Conservation (phyloP, 2,329 filamentous ascomycete species). For the Sclerotinia glacialis region DNA sequence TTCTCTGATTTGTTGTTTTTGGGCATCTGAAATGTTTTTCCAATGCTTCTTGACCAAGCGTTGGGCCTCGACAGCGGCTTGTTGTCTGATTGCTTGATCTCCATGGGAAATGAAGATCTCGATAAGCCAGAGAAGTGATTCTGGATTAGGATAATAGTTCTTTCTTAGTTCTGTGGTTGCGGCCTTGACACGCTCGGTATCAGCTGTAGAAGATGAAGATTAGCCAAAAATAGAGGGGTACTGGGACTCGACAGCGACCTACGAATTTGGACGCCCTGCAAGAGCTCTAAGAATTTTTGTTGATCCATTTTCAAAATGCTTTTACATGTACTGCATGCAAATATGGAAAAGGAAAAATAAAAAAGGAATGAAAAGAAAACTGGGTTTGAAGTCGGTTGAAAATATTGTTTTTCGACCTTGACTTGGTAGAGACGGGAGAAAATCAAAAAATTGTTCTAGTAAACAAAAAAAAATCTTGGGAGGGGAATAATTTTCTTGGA, state of each 20-base stretch:
- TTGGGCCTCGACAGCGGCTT: conserved; percentile 85
- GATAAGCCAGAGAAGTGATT: conserved; percentile 80
- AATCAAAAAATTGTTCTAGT: not conserved
- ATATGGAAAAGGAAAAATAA: conserved; percentile 1
- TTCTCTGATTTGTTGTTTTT: conserved; percentile 78
- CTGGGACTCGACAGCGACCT: conserved; percentile 44
- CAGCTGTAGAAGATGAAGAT: conserved; percentile 54
- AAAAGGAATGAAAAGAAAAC: conserved; percentile 3
- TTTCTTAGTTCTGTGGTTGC: conserved; percentile 89
- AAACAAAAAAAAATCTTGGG: not conserved
- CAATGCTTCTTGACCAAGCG: conserved; percentile 85
- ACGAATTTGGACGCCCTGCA: conserved; percentile 87
- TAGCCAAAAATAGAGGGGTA: conserved; percentile 28
- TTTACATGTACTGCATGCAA: conserved; percentile 18
- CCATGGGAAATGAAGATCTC: conserved; percentile 83
- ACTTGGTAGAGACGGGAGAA: not conserved
- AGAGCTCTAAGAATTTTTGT: conserved; percentile 79
- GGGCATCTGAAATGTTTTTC: conserved; percentile 66
- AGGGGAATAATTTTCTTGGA: not conserved
- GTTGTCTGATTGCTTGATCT: conserved; percentile 63
- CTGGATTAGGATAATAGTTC: conserved; percentile 83
- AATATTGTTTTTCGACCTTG: not conserved
- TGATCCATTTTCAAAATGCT: conserved; percentile 60
- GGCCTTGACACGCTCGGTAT: conserved; percentile 85
- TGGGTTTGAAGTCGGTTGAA: not conserved